Conservation (phyloP, 73 alveolate genomes). For the Paramecium biaurelia region DNA sequence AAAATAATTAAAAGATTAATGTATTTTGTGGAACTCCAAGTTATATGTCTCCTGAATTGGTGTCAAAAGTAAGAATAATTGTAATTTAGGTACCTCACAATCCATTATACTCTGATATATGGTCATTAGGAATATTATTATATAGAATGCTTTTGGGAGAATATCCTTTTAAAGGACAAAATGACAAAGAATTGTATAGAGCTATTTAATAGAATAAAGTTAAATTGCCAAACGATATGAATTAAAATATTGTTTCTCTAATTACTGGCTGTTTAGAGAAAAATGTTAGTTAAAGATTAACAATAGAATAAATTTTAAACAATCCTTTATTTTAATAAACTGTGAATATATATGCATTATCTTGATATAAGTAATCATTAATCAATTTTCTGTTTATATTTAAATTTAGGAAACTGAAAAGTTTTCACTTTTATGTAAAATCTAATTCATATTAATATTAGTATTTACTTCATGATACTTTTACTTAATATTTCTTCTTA, state of each 20-base stretch:
- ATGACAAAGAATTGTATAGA: conserved; percentile 76
- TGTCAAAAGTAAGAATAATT: conserved; percentile 83
- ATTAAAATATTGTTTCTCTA: neutral
- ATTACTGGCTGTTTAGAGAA: conserved; percentile 44
- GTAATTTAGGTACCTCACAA: conserved; percentile 63
- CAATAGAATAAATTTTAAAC: neutral
- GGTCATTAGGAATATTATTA: conserved; percentile 80
- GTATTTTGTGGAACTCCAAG: conserved; percentile 97
- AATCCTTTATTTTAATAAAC: conserved; percentile 29
- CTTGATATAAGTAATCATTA: conserved; percentile 6
- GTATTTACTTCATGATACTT: neutral
- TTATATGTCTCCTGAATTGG: conserved; percentile 98
- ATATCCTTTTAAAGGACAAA: conserved; percentile 82
- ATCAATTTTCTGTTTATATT: neutral
- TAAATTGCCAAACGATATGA: neutral
- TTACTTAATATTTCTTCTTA: neutral
- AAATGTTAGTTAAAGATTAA: neutral
- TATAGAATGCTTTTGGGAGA: conserved; percentile 76
- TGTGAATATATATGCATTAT: conserved; percentile 21
- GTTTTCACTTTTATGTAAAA: neutral
- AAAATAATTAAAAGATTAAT: conserved; percentile 69
- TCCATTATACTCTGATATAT: conserved; percentile 66
- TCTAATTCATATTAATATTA: neutral
- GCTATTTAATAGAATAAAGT: neutral
- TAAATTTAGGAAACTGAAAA: neutral